Conservation (phyloP, 2,329 filamentous ascomycete species). For the Cytospora mali region DNA sequence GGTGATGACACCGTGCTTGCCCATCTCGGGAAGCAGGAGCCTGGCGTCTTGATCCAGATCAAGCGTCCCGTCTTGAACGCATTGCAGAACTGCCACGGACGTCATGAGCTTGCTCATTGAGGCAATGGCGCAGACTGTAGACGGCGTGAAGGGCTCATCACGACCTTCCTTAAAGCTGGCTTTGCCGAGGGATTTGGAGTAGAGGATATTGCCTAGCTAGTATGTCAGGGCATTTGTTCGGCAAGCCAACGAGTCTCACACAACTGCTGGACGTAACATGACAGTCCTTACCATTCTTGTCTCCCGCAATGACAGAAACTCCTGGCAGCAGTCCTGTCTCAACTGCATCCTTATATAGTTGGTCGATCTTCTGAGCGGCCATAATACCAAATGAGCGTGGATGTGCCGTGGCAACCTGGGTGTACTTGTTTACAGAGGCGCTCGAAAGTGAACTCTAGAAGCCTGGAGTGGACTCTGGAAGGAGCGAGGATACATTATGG, state of each 20-base stretch:
- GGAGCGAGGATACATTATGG: too few relatives aligned
- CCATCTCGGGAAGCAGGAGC: conserved; percentile 47
- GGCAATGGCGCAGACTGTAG: conserved; percentile 32
- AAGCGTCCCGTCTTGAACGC: conserved; percentile 42
- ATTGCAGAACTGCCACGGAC: conserved; percentile 41
- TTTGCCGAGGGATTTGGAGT: conserved; percentile 33
- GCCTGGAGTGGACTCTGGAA: too few relatives aligned
- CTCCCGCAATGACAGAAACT: conserved; percentile 30
- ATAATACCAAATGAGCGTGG: neutral
- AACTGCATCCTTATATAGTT: conserved; percentile 30
- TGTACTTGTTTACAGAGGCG: neutral
- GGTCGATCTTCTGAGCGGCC: conserved; percentile 24
- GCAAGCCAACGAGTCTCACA: neutral
- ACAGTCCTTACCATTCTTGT: conserved; percentile 29
- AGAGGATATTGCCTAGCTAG: conserved; percentile 31
- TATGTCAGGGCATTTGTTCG: conserved; percentile 6
- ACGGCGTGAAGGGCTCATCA: conserved; percentile 31
- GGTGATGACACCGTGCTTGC: conserved; percentile 45
- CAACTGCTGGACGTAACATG: neutral
- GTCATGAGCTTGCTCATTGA: conserved; percentile 49
- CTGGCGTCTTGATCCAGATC: conserved; percentile 43
- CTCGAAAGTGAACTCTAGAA: too few relatives aligned
- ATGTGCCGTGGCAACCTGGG: neutral
- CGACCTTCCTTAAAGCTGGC: conserved; percentile 31
- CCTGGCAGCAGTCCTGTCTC: conserved; percentile 32